Conservation (phyloP, 768 basidiomycete species). For the Coprinellus micaceus region DNA sequence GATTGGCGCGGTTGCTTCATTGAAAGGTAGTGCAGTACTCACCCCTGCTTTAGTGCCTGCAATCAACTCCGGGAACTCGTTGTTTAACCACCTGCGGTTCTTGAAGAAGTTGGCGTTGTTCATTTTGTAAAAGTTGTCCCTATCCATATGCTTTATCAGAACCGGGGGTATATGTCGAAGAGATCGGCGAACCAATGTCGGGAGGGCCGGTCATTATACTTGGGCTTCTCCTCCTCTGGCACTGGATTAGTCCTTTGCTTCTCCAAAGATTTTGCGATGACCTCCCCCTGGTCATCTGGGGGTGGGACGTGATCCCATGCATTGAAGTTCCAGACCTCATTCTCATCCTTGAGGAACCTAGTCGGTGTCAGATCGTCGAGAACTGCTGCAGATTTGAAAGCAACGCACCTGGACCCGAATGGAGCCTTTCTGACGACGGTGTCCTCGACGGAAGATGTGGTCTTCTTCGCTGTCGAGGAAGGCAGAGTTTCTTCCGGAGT, state of each 20-base stretch:
- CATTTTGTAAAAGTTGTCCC: slow-evolving; percentile 91
- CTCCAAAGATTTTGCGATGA: slow-evolving; percentile 64
- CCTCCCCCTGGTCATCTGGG: slow-evolving; percentile 74
- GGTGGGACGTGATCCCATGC: slow-evolving; percentile 91
- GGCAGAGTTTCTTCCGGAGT: neutral
- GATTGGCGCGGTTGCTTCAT: slow-evolving; percentile 5
- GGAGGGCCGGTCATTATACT: slow-evolving; percentile 71
- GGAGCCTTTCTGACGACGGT: slow-evolving; percentile 52
- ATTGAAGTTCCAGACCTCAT: slow-evolving; percentile 82
- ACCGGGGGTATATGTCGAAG: neutral
- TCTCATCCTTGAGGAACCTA: slow-evolving; percentile 67
- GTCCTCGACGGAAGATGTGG: slow-evolving; percentile 66
- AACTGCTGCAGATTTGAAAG: neutral
- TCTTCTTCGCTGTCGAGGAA: slow-evolving; percentile 20
- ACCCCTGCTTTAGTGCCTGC: slow-evolving; percentile 66
- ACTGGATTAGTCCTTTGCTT: slow-evolving; percentile 75
- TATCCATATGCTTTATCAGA: slow-evolving; percentile 31
- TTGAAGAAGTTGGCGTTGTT: slow-evolving; percentile 91
- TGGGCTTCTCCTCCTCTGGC: slow-evolving; percentile 61
- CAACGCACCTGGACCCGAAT: slow-evolving; percentile 63
- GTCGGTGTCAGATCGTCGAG: neutral
- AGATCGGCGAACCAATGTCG: slow-evolving; percentile 57
- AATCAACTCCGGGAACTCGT: slow-evolving; percentile 92
- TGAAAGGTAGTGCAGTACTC: slow-evolving; percentile 8
- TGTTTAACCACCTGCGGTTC: slow-evolving; percentile 90